phyloP scores from a whole-genome alignment of 352 stramenopile species.

The Thalassiosira ordinaria region DNA sequence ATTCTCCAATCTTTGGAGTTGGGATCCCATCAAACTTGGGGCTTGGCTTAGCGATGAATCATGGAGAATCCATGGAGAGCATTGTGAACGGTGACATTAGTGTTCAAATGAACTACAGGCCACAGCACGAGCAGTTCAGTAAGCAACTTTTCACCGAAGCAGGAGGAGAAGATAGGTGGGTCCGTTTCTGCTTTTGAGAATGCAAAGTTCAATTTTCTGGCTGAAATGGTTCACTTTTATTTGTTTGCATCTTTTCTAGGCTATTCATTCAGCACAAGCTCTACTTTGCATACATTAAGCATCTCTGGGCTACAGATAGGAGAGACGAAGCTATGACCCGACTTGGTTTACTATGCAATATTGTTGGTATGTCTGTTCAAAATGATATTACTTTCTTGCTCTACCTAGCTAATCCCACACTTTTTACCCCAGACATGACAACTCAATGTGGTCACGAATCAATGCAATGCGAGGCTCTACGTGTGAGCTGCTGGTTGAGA shows the following conservation, averaged over 20 bases:
- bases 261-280: constrained; percentile 90
- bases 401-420: constrained; percentile 2
- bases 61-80: constrained; percentile 57
- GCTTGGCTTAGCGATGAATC: constrained; percentile 39
- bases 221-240: constrained; percentile 6
- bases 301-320: constrained; percentile 92
- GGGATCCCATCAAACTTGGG: constrained; percentile 58
- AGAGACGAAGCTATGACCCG: constrained; percentile 89
- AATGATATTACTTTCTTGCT: constrained; percentile 9
- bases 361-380: constrained; percentile 77
- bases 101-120: constrained; percentile 69
- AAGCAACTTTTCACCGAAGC: constrained; percentile 68
- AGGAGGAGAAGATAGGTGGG: constrained; percentile 75
- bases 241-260: constrained; percentile 43
- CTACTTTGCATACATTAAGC: constrained; percentile 95
- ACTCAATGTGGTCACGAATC: constrained; percentile 54
- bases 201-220: constrained; percentile 19
- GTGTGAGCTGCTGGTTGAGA: constrained; percentile 82
- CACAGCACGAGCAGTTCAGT: constrained; percentile 69
- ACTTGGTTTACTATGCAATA: constrained; percentile 87
- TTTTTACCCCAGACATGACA: constrained; percentile 43
- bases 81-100: constrained; percentile 67
- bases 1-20: constrained; percentile 81
- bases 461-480: constrained; percentile 61
- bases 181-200: constrained; percentile 1